phyloP scores from a whole-genome alignment of 345 rosid species.

The Mallotus nudiflorus region DNA sequence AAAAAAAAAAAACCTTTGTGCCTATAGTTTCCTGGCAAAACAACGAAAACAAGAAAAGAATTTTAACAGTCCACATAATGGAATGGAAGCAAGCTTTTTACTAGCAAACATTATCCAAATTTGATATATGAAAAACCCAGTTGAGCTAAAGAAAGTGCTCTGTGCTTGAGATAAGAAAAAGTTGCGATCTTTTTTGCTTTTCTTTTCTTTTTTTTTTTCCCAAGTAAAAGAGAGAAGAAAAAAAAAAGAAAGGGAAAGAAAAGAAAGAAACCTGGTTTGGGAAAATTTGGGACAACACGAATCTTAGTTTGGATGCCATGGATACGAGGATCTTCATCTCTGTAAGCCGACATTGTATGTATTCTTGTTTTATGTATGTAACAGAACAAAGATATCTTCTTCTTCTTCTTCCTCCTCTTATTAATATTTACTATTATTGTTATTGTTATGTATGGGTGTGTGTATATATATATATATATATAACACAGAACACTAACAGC shows the following conservation, averaged over 20 bases:
- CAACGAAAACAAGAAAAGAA: background rate
- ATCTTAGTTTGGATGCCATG: constrained; percentile 31
- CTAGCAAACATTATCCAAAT: no score
- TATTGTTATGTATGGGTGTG: background rate
- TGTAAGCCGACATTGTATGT: constrained; percentile 64
- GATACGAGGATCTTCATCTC: constrained; percentile 46
- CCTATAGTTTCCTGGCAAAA: background rate
- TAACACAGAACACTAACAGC: no score
- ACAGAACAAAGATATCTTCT: background rate
- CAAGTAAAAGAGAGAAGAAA: background rate
- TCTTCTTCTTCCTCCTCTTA: no score
- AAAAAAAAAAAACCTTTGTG: background rate
- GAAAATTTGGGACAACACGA: constrained; percentile 31
- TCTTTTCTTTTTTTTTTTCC: background rate
- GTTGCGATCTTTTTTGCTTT: background rate
- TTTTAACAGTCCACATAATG: no score
- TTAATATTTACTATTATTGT: background rate
- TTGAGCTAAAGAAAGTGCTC: background rate
- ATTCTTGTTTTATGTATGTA: constrained; percentile 14
- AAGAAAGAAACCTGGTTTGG: constrained; percentile 27
- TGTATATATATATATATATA: no score
- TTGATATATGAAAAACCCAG: background rate
- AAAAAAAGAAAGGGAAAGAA: background rate
- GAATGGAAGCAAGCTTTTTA: no score
- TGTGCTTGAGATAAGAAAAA: background rate